Conservation (phyloP, 345 rosid species). For the Pugionium dolabratum region DNA sequence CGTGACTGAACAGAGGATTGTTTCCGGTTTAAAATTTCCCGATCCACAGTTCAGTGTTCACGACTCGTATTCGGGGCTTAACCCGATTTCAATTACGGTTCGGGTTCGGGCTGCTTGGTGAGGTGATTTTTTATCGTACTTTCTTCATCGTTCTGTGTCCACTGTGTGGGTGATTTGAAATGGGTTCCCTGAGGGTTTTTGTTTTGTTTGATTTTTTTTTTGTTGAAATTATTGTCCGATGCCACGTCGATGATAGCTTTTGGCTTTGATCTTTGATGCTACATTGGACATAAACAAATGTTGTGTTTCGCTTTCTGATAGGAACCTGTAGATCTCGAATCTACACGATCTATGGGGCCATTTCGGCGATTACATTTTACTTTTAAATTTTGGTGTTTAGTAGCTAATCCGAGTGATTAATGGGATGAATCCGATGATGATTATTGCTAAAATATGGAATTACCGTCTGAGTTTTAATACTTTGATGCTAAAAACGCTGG, state of each 20-base stretch:
- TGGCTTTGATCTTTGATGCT: conserved; percentile 56
- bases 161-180: conserved; percentile 46
- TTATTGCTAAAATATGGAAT: conserved; percentile 59
- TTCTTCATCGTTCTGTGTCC: conserved; percentile 34
- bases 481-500: conserved; percentile 38
- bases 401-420: too few species aligned
- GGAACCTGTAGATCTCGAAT: conserved; percentile 57
- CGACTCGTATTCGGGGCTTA: conserved; percentile 10
- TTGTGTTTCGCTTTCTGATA: conserved; percentile 57
- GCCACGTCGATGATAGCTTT: conserved; percentile 53
- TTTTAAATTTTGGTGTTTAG: neutral
- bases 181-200: conserved; percentile 42
- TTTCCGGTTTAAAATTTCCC: conserved; percentile 16
- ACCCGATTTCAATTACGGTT: conserved; percentile 4
- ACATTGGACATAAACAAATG: conserved; percentile 51
- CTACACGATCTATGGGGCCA: conserved; percentile 34
- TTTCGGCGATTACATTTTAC: conserved; percentile 38
- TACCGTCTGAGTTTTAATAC: conserved; percentile 70
- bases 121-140: neutral
- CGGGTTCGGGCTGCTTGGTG: conserved; percentile 7
- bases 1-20: conserved; percentile 30
- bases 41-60: conserved; percentile 22
- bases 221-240: conserved; percentile 37
- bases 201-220: neutral
- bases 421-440: conserved; percentile 14